phyloP scores from a whole-genome alignment of 2,329 filamentous ascomycete species.

The Aspergillus unguis region DNA sequence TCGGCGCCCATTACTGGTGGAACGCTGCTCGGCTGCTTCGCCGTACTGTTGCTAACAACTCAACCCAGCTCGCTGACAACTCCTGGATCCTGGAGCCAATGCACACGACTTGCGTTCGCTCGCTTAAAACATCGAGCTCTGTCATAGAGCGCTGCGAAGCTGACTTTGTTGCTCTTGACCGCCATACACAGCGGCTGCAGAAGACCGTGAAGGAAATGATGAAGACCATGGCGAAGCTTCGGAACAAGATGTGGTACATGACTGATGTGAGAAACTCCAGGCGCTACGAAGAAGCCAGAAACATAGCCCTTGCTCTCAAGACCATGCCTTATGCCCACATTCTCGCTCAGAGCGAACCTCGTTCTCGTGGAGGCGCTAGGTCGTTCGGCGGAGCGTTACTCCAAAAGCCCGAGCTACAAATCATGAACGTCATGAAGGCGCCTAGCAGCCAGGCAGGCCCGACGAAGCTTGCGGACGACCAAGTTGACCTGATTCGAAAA shows the following conservation, averaged over 20 bases:
- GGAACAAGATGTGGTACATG: slow-evolving; percentile 99
- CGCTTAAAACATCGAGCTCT: slow-evolving; percentile 29
- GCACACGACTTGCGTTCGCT: slow-evolving; percentile 55
- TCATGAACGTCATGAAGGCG: slow-evolving; percentile 83
- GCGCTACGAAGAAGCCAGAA: slow-evolving; percentile 79
- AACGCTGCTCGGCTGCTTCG: slow-evolving; percentile 73
- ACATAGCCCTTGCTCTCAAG: slow-evolving; percentile 82
- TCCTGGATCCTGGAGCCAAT: slow-evolving; percentile 68
- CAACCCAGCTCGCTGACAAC: slow-evolving; percentile 54
- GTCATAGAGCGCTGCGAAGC: slow-evolving; percentile 37
- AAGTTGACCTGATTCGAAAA: slow-evolving; percentile 75
- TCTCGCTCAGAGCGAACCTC: slow-evolving; percentile 29
- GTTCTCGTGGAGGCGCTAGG: slow-evolving; percentile 45
- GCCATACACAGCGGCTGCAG: slow-evolving; percentile 75
- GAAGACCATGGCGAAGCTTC: slow-evolving; percentile 67
- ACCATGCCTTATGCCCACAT: slow-evolving; percentile 68
- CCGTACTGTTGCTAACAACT: slow-evolving; percentile 56
- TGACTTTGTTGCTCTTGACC: slow-evolving; percentile 73
- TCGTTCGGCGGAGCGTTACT: slow-evolving; percentile 59
- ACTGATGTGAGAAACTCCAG: slow-evolving; percentile 89
- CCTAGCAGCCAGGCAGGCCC: slow-evolving; percentile 79
- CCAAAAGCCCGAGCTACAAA: slow-evolving; percentile 76
- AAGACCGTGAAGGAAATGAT: slow-evolving; percentile 71
- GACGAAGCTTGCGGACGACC: slow-evolving; percentile 94
- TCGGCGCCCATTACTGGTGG: slow-evolving; percentile 81